Percentiles rank a stretch among this genome's conserved stretches.
Evolutionary conservation across 139 green algal species (phyloP).

Genomic region (Coccomyxa sp.): DNA sequence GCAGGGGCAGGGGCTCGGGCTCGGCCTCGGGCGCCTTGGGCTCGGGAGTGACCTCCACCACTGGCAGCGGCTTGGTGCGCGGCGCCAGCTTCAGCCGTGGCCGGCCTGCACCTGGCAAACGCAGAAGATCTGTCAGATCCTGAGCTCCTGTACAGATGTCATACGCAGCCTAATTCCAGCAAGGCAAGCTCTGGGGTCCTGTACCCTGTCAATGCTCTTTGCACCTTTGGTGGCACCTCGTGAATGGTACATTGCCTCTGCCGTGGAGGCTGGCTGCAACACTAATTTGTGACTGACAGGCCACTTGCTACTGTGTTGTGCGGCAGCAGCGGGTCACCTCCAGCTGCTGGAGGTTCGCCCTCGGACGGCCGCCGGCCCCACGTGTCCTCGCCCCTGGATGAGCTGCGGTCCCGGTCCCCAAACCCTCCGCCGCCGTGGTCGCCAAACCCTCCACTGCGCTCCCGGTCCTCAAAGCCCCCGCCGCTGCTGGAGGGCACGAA

Average conservation of each 20-base stretch:
- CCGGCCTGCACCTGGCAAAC: neutral
- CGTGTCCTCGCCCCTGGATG: conserved; percentile 1
- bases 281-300: no score
- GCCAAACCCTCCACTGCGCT: conserved; percentile 13
- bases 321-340: no score
- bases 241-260: no score
- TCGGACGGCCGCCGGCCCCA: neutral
- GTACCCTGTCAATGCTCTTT: no score
- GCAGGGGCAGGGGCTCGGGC: conserved; percentile 1
- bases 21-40: neutral
- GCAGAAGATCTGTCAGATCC: no score
- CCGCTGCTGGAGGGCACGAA: conserved; percentile 35
- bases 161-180: no score
- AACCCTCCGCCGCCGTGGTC: conserved; percentile 34
- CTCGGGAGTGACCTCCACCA: neutral
- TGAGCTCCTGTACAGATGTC: no score
- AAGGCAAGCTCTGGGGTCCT: no score
- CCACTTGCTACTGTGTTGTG: no score
- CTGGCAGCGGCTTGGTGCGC: conserved; percentile 39
- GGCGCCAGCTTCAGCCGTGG: conserved; percentile 52
- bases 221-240: no score
- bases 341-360: neutral
- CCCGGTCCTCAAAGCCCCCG: conserved; percentile 4
- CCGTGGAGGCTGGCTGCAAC: no score
- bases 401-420: conserved; percentile 19